Base-by-base conservation (phyloP, 176 grass and related monocot genomes). In the Aechmea fasciata region DNA sequence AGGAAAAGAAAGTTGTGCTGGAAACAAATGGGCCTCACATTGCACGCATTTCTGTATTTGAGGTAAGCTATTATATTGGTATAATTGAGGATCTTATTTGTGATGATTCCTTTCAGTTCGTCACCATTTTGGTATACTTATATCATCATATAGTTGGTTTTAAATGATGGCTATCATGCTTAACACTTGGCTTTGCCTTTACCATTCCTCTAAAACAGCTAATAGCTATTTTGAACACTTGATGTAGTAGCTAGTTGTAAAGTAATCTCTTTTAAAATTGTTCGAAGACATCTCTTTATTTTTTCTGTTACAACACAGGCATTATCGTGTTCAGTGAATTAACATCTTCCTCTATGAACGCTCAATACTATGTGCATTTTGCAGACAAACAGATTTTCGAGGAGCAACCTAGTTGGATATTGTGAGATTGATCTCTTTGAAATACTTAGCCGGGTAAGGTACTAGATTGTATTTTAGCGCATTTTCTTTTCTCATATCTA, bases 1-100 rank as follows among this genome's bases (percentile, higher is more conserved):
- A 99, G 94, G 94, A 93, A 73, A 93, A 99, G 77, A 99, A 99
- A 57, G 89, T 99, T 33, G 80, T 87, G 13, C 57, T 92, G 69
- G 89, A 99, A 83, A 87, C 82, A 69, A 87, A 83, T 77, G 94
- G 94, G 23, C 94, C 94, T 64, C 87, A 84, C 71, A 80, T 99
- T 75, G 89, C 86, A 23, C 89, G 84, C 2, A 78, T 99, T 14
- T 93, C 94, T 3, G 57, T 99, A 52, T 93, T 99, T 87, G 94
- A 99, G 89, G 94, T 93, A 92, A 19, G 49, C 20, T 75, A n/a
- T 48, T 49, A 64, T 69, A 66, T 47, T 75, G 19, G 50, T 8
- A 73, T 19, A 59, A 4, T 59, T 59, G 11, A 3, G 13, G 15
- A n/a, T 55, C 11, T 12, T 55, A 55, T 55, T 55, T 41, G 33